These are phyloP conservation scores for Hyphodiscus sp. DNA, from an alignment of 2,329 filamentous ascomycete species.

Conservation along the genomic window DNA sequence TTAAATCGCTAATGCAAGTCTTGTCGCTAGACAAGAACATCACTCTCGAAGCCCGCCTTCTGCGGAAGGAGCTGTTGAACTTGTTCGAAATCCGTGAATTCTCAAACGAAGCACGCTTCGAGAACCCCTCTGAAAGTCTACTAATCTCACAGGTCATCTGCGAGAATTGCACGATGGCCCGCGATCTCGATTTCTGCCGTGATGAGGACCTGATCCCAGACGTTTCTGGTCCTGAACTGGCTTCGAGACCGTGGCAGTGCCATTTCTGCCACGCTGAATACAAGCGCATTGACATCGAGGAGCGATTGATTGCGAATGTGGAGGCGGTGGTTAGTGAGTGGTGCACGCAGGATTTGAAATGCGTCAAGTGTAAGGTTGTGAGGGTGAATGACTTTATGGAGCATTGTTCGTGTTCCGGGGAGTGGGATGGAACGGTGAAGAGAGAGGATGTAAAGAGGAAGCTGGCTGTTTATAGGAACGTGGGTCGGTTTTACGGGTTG, in stretches of 20 bases:
- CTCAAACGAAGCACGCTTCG: slow-evolving; percentile 77
- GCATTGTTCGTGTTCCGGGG: slow-evolving; percentile 87
- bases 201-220: slow-evolving; percentile 72
- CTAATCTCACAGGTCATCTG: slow-evolving; percentile 73
- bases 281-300: slow-evolving; percentile 75
- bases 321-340: slow-evolving; percentile 72
- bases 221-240: slow-evolving; percentile 7
- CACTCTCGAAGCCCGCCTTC: slow-evolving; percentile 75
- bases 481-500: slow-evolving; percentile 73
- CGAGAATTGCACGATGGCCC: slow-evolving; percentile 80
- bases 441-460: slow-evolving; percentile 57
- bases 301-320: slow-evolving; percentile 70
- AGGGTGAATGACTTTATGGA: slow-evolving; percentile 92
- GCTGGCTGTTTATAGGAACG: slow-evolving; percentile 64
- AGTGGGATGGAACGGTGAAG: slow-evolving; percentile 69
- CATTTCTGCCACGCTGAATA: slow-evolving; percentile 68
- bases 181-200: slow-evolving; percentile 86
- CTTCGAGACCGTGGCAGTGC: slow-evolving; percentile 61
- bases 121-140: slow-evolving; percentile 74
- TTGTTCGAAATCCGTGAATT: slow-evolving; percentile 96
- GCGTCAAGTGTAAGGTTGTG: slow-evolving; percentile 61
- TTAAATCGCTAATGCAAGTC: slow-evolving; percentile 90
- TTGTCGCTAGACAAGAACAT: slow-evolving; percentile 87
- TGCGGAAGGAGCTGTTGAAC: slow-evolving; percentile 81
- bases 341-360: slow-evolving; percentile 86